Evolutionary conservation across 192 early-diverging fungal genomes (phyloP), one percentile per base, ranked within the genome.

Genomic region (Linnemannia hyalina): DNA sequence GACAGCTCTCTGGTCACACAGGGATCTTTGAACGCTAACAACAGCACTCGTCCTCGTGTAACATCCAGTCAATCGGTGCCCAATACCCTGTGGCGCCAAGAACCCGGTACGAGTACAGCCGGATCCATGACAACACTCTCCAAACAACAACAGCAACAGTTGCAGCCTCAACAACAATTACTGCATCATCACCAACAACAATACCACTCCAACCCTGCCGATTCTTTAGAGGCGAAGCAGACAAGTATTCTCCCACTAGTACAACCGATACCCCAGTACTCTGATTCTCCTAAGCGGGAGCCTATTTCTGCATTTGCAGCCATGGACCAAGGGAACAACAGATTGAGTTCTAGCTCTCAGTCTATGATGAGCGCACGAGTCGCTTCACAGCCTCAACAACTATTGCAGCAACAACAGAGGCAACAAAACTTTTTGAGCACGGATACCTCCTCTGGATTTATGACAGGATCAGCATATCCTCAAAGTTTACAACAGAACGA

Each of bases 371-470:
- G 29, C 60, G 60, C 29, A 41, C 71, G 26, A 26, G 41, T 46
- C 23, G 41, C 71, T 41, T 41, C 71, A 44, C 73, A 55, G 36
- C 73, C 46, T 35, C 73, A 75, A 16, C 72, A 73, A 47, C 72
- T 26, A 35, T 22, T n/a, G 18, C 71, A 42, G 6, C 71, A 29
- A 18, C 72, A 73, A 73, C 47, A 49, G 13, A 42, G n/a, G 8
- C 72, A 47, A 29, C 72, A 73, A 41, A 38, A 23, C 38, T 23
- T 26, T 11, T 20, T 41, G 41, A 15, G n/a, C 41, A 41, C 70
- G 20, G 41, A 71, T 42, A 22, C 38, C 9, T 41, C 40, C 6
- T 42, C 70, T 41, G 41, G 70, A 71, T 42, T n/a, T 71, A 23
- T 71, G 20, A 18, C 35, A n/a, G 41, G 35, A 38, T 6, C 35